Evolutionary conservation across 2,329 filamentous ascomycete species (phyloP).

Genomic region (Colletotrichum musicola): DNA sequence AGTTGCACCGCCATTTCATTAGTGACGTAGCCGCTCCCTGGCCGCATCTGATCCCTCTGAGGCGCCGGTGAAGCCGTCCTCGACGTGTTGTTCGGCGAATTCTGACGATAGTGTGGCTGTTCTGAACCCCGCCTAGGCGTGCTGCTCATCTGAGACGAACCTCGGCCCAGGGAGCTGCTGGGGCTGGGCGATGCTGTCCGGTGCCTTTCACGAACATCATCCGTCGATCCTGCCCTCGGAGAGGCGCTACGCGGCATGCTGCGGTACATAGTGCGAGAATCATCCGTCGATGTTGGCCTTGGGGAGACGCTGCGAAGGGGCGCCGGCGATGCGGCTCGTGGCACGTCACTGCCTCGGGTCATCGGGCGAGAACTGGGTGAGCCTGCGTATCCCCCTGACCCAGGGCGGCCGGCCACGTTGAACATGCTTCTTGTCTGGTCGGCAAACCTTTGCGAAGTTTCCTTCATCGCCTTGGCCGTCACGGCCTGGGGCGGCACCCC

Average conservation of each 20-base stretch:
- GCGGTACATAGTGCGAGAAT: constrained; percentile 57
- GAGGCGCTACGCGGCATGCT: constrained; percentile 70
- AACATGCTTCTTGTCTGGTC: constrained; percentile 88
- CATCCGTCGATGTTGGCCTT: constrained; percentile 66
- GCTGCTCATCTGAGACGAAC: constrained; percentile 29
- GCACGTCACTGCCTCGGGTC: constrained; percentile 70
- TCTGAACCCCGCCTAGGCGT: constrained; percentile 50
- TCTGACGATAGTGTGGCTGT: constrained; percentile 64
- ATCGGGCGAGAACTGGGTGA: constrained; percentile 66
- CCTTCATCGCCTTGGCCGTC: constrained; percentile 94
- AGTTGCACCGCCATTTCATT: constrained; percentile 78
- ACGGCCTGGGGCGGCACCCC: constrained; percentile 93
- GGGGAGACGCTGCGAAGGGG: constrained; percentile 75
- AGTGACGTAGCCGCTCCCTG: constrained; percentile 63
- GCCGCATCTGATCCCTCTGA: constrained; percentile 61
- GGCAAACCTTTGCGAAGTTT: constrained; percentile 90
- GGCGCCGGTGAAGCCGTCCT: constrained; percentile 63
- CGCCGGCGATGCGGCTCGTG: constrained; percentile 75
- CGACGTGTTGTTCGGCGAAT: constrained; percentile 62
- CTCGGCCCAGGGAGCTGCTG: constrained; percentile 56
- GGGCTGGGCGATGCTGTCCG: constrained; percentile 74
- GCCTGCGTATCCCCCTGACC: constrained; percentile 51
- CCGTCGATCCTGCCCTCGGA: constrained; percentile 69
- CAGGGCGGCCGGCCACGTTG: constrained; percentile 52
- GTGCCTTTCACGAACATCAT: constrained; percentile 56